phyloP scores from a whole-genome alignment of 73 alveolate species.

The Paramecium primaurelia region DNA sequence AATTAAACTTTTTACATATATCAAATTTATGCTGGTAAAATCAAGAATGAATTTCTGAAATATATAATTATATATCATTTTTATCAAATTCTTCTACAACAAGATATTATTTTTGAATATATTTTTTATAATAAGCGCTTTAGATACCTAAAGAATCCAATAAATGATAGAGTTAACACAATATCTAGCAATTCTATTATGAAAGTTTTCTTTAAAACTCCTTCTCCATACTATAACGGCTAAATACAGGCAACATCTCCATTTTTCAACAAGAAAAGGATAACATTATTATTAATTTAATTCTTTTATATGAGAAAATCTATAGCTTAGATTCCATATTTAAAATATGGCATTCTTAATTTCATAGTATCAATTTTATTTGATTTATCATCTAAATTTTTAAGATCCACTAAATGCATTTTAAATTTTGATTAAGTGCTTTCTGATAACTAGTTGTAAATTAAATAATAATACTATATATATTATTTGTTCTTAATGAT shows the following conservation, averaged over 20 bases:
- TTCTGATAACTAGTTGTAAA: neutral
- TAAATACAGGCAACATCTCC: conserved; percentile 37
- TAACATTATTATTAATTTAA: neutral
- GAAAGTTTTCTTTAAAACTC: conserved; percentile 30
- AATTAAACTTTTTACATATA: too few species aligned
- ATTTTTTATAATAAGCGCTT: neutral
- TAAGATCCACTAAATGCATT: neutral
- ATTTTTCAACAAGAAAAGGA: neutral
- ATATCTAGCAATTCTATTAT: conserved; percentile 16
- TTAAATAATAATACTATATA: neutral
- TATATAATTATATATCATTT: neutral
- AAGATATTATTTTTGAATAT: neutral
- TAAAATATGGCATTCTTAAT: conserved; percentile 30
- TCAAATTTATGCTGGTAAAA: too few species aligned
- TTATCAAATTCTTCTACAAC: conserved; percentile 32
- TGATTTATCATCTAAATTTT: neutral
- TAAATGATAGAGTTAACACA: neutral
- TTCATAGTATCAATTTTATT: neutral
- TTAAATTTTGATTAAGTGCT: neutral
- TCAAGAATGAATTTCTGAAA: too few species aligned
- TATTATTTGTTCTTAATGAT: neutral
- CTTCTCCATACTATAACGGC: conserved; percentile 29
- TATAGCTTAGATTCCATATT: neutral
- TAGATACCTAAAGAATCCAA: conserved; percentile 16
- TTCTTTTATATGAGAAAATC: neutral